Conservation (phyloP, 176 grass and related monocot species). For the barley (Hordeum vulgare) region MorexV3_pseudomolecules_assembly NC_058523.1:548294919-548295418, state of each 20-base stretch:
- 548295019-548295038: no score
- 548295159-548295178: background rate
- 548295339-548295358: constrained; percentile 25
- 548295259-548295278: constrained; percentile 2
- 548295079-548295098: constrained; percentile 9
- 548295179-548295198: constrained; percentile 8
- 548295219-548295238: constrained; percentile 3
- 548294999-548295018: no score
- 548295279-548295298: background rate
- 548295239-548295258: background rate
- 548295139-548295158: constrained; percentile 26
- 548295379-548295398: background rate
- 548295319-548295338: constrained; percentile 6
- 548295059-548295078: background rate
- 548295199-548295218: background rate
- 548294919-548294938: constrained; percentile 24
- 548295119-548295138: constrained; percentile 2
- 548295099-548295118: background rate
- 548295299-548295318: constrained; percentile 21
- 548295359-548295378: constrained; percentile 31
- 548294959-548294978: background rate
- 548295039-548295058: background rate
- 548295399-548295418: background rate
- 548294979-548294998: no score
- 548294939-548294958: constrained; percentile 16